Evolutionary conservation across 768 basidiomycete species (phyloP).

Genomic region (Russula compacta): DNA sequence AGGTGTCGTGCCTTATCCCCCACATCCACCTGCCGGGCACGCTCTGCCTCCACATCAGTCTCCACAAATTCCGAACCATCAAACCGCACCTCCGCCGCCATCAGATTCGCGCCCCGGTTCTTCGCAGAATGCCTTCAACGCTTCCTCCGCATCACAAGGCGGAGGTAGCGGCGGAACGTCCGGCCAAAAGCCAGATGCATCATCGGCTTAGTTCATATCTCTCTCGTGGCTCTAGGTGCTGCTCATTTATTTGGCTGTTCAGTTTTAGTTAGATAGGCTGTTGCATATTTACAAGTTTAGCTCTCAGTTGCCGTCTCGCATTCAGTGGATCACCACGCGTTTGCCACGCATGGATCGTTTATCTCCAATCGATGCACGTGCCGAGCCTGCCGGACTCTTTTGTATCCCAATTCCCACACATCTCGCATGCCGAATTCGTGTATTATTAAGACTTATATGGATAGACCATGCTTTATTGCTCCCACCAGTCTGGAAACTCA

Average conservation of each 20-base stretch:
- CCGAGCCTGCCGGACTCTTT: neutral
- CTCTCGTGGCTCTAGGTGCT: slow-evolving; percentile 6
- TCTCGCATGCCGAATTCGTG: slow-evolving; percentile 3
- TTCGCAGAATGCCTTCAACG: slow-evolving; percentile 48
- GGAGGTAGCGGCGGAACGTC: slow-evolving; percentile 19
- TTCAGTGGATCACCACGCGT: slow-evolving; percentile 10
- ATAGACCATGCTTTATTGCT: slow-evolving; percentile 4
- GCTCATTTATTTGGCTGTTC: slow-evolving; percentile 18
- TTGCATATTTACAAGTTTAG: slow-evolving; percentile 15
- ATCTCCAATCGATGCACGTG: slow-evolving; percentile 7
- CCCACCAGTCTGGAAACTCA: no score
- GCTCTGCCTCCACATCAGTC: slow-evolving; percentile 37
- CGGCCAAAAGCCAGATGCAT: slow-evolving; percentile 21
- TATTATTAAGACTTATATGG: slow-evolving; percentile 13
- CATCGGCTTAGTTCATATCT: slow-evolving; percentile 19
- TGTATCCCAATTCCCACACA: slow-evolving; percentile 9
- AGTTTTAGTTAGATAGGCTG: slow-evolving; percentile 8
- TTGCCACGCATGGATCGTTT: slow-evolving; percentile 4
- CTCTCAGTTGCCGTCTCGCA: neutral
- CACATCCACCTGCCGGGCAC: slow-evolving; percentile 33
- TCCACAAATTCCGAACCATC: slow-evolving; percentile 27
- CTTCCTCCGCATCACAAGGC: slow-evolving; percentile 31
- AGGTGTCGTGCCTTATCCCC: slow-evolving; percentile 34
- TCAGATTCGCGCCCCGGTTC: slow-evolving; percentile 37
- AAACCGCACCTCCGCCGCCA: slow-evolving; percentile 24